A percentile compares a stretch with the other conserved stretches of the same genome.
Evolutionary conservation across 2,329 filamentous ascomycete genomes (phyloP).

Genomic region (Gliomastix tumulicola): DNA sequence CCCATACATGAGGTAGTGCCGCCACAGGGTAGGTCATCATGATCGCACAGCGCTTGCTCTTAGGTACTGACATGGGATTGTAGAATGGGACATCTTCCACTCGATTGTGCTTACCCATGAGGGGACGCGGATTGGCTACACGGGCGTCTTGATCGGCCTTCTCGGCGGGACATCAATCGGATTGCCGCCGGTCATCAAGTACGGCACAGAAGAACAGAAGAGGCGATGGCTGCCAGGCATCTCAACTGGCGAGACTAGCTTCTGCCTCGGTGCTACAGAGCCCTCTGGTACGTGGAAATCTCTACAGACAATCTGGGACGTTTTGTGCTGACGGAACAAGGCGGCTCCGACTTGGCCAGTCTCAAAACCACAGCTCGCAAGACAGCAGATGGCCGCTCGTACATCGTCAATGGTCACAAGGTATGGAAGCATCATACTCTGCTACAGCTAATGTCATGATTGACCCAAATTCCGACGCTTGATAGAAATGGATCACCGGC

Average conservation of each 20-base stretch:
- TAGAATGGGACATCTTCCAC: slow-evolving; percentile 49
- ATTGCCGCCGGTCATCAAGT: slow-evolving; percentile 55
- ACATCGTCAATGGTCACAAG: slow-evolving; percentile 64
- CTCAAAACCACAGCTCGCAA: slow-evolving; percentile 52
- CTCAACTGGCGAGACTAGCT: slow-evolving; percentile 5
- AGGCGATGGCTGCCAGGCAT: slow-evolving; percentile 6
- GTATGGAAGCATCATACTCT: slow-evolving; percentile 48
- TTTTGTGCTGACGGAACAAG: no score
- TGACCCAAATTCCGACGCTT: no score
- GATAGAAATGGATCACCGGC: slow-evolving; percentile 65
- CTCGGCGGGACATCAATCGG: slow-evolving; percentile 56
- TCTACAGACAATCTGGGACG: neutral
- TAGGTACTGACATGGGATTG: no score
- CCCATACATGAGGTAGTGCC: no score
- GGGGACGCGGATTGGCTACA: slow-evolving; percentile 39
- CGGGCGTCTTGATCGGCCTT: slow-evolving; percentile 50
- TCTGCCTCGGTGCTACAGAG: slow-evolving; percentile 12
- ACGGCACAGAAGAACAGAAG: slow-evolving; percentile 52
- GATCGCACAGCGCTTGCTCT: slow-evolving; percentile 32
- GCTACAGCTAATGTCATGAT: no score
- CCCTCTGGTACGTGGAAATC: slow-evolving; percentile 6
- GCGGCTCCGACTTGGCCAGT: slow-evolving; percentile 48
- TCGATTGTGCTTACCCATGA: slow-evolving; percentile 49
- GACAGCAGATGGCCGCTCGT: slow-evolving; percentile 35
- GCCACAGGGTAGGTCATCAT: neutral